phyloP scores from a whole-genome alignment of 441 rosid species.

The Lagerstroemia fauriei region DNA sequence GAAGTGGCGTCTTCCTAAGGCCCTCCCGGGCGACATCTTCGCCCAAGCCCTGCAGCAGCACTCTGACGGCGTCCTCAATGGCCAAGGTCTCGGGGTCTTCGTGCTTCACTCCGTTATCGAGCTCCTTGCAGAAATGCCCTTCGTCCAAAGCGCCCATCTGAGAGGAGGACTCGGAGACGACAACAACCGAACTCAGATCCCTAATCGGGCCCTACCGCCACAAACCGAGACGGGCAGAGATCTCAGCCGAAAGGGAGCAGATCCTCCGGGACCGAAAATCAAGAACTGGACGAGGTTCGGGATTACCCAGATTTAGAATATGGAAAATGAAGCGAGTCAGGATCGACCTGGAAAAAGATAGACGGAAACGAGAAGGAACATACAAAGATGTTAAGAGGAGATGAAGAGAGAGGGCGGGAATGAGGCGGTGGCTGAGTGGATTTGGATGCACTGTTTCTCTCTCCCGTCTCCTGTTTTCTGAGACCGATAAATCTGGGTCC shows the following conservation, averaged over 20 bases:
- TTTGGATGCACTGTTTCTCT: background rate
- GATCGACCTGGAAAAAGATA: constrained; percentile 13
- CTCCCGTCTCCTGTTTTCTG: background rate
- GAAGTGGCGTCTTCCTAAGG: constrained; percentile 80
- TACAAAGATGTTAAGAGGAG: background rate
- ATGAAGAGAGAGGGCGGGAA: constrained; percentile 1
- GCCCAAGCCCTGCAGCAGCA: constrained; percentile 70
- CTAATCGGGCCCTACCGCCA: constrained; percentile 26
- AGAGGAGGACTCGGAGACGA: background rate
- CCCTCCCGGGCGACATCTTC: constrained; percentile 88
- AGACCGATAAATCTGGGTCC: constrained; percentile 16
- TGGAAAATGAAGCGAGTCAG: background rate
- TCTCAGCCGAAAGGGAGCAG: constrained; percentile 10
- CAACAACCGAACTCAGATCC: constrained; percentile 29
- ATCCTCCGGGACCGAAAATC: background rate
- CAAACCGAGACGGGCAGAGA: constrained; percentile 20
- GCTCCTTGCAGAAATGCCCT: constrained; percentile 57
- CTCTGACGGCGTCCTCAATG: constrained; percentile 77
- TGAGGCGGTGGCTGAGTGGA: constrained; percentile 22
- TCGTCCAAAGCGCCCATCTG: constrained; percentile 83
- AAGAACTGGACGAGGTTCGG: background rate
- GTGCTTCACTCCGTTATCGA: constrained; percentile 57
- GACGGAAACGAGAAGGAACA: background rate
- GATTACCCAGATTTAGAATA: background rate
- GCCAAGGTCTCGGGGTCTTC: constrained; percentile 57